Evolutionary conservation across 139 green algal species (phyloP).

Genomic region (Volvox reticuliferus): DNA sequence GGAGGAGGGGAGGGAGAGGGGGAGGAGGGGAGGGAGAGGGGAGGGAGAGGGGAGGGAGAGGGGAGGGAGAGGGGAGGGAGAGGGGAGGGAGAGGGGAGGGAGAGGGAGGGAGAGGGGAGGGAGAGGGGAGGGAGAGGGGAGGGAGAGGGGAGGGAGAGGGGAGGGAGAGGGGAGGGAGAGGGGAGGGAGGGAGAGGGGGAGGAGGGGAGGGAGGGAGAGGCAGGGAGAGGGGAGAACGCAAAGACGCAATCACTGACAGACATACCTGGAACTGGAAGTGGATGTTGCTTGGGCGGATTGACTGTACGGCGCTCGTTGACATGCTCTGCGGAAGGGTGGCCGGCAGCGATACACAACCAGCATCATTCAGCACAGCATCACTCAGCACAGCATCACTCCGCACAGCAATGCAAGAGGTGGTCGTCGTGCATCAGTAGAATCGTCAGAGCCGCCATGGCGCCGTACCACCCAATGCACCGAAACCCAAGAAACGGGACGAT

Average conservation of each 20-base stretch:
- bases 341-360: neutral
- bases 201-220: neutral
- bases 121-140: neutral
- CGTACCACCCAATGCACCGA: too few species aligned
- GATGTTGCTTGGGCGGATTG: slow-evolving; percentile 38
- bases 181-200: neutral
- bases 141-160: too few species aligned
- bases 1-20: neutral
- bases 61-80: neutral
- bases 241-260: too few species aligned
- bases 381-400: too few species aligned
- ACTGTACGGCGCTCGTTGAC: slow-evolving; percentile 4
- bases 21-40: neutral
- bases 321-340: slow-evolving; percentile 26
- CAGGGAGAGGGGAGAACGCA: neutral
- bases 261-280: slow-evolving; percentile 47
- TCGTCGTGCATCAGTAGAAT: too few species aligned
- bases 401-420: too few species aligned
- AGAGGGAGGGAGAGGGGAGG: neutral
- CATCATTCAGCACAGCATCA: too few species aligned
- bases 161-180: neutral
- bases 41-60: neutral
- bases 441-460: too few species aligned
- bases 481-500: too few species aligned
- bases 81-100: neutral